Evolutionary conservation across 257 asterid genomes (phyloP).

Genomic region (Solanum boliviense): DNA sequence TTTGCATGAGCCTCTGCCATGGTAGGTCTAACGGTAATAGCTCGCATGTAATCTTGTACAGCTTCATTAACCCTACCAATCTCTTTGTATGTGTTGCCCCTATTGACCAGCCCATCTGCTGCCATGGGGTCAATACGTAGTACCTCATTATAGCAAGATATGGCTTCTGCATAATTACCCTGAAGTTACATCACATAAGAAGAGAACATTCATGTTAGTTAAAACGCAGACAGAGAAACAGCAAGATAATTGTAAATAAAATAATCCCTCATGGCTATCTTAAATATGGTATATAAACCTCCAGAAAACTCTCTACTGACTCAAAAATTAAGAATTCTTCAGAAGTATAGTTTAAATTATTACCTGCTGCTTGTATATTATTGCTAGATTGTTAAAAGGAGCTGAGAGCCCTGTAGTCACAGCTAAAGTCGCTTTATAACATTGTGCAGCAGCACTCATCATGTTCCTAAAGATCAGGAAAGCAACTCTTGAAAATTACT

Average conservation of each 20-base stretch:
- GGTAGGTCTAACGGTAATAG: constrained; percentile 72
- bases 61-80: constrained; percentile 95
- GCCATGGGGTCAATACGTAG: constrained; percentile 93
- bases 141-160: constrained; percentile 94
- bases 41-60: constrained; percentile 79
- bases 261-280: background rate
- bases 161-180: constrained; percentile 95
- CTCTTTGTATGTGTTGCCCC: constrained; percentile 97
- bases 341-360: background rate
- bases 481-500: constrained; percentile 1
- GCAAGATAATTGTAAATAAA: background rate
- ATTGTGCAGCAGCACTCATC: constrained; percentile 92
- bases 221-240: background rate
- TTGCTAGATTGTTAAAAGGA: constrained; percentile 88
- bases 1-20: constrained; percentile 99
- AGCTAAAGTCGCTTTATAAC: constrained; percentile 79
- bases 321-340: background rate
- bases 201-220: background rate
- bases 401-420: constrained; percentile 97
- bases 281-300: background rate
- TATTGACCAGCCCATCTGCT: constrained; percentile 94
- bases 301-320: background rate
- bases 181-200: constrained; percentile 16
- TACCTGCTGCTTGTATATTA: constrained; percentile 96
- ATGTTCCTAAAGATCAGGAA: constrained; percentile 57